These are phyloP conservation scores for Platanus orientalis DNA, from an alignment of 164 flowering plant genomes.

Conservation along the genomic window DNA sequence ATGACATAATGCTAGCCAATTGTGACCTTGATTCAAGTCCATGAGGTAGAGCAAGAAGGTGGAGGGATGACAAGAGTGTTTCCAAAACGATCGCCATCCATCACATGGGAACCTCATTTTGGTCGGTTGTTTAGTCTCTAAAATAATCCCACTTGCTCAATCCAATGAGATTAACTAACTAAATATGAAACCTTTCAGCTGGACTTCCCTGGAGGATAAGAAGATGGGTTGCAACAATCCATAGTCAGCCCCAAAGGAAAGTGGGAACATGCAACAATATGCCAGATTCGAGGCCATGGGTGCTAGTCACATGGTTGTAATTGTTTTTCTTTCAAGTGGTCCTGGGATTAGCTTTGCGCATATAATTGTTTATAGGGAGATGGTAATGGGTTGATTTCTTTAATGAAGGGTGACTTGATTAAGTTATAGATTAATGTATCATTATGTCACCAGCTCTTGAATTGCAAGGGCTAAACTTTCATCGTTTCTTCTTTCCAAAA, in stretches of 20 bases:
- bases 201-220: constrained; percentile 31
- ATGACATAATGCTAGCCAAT: constrained; percentile 27
- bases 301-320: constrained; percentile 53
- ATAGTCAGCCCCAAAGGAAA: constrained; percentile 28
- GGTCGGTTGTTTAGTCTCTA: constrained; percentile 45
- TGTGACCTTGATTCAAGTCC: neutral
- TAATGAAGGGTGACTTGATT: constrained; percentile 34
- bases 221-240: constrained; percentile 25
- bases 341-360: constrained; percentile 35
- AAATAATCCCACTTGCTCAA: constrained; percentile 30
- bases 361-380: constrained; percentile 28
- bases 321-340: constrained; percentile 30
- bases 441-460: constrained; percentile 11
- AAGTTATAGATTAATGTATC: constrained; percentile 26
- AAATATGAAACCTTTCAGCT: constrained; percentile 20
- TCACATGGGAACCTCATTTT: constrained; percentile 51
- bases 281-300: constrained; percentile 21
- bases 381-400: constrained; percentile 38
- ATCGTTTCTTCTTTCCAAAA: constrained; percentile 19
- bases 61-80: constrained; percentile 25
- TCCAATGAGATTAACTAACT: constrained; percentile 31
- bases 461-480: constrained; percentile 7
- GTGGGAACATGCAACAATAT: constrained; percentile 34
- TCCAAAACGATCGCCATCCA: constrained; percentile 46
- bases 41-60: constrained; percentile 16